These are phyloP conservation scores for Colletotrichum sp. DNA, from an alignment of 2,329 filamentous ascomycete genomes.

Conservation along the genomic window DNA sequence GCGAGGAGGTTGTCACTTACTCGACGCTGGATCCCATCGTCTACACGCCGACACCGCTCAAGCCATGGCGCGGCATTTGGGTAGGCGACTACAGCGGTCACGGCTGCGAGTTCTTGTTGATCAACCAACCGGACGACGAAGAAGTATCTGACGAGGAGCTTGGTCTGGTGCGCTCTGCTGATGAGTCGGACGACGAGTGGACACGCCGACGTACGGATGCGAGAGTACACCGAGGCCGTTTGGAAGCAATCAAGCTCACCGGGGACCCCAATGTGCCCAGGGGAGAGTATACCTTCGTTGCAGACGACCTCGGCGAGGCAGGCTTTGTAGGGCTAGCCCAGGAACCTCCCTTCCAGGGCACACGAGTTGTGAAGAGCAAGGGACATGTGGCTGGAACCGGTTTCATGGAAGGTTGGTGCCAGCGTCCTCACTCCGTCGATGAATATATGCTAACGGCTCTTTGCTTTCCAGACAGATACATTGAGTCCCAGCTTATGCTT, in stretches of 20 bases:
- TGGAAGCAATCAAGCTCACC: conserved; percentile 90
- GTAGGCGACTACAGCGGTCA: conserved; percentile 89
- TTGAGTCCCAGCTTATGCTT: conserved; percentile 78
- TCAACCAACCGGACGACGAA: conserved; percentile 74
- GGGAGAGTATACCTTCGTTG: conserved; percentile 83
- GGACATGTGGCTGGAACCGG: conserved; percentile 80
- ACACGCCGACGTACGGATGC: conserved; percentile 48
- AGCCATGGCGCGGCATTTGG: conserved; percentile 91
- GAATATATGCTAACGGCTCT: not conserved
- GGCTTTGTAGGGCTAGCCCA: conserved; percentile 70
- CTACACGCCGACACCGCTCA: conserved; percentile 82
- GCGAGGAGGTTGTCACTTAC: conserved; percentile 65
- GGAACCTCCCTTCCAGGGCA: conserved; percentile 75
- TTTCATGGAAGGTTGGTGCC: conserved; percentile 72
- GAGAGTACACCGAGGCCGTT: conserved; percentile 65
- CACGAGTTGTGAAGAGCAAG: conserved; percentile 72
- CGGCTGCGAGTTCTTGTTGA: conserved; percentile 85
- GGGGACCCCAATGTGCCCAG: conserved; percentile 90
- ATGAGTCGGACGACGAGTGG: conserved; percentile 53
- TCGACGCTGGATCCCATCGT: conserved; percentile 73
- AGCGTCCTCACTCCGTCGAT: not conserved
- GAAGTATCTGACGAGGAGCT: conserved; percentile 45
- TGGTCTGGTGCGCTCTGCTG: conserved; percentile 40
- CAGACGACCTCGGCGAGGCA: conserved; percentile 73
- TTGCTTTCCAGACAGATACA: conserved; percentile 68